A percentile compares a stretch with the other conserved stretches of the same genome.
These are phyloP conservation scores for Blastocladiella emersonii DNA, from an alignment of 371 early-diverging fungal genomes.

Conservation along the genomic window DNA sequence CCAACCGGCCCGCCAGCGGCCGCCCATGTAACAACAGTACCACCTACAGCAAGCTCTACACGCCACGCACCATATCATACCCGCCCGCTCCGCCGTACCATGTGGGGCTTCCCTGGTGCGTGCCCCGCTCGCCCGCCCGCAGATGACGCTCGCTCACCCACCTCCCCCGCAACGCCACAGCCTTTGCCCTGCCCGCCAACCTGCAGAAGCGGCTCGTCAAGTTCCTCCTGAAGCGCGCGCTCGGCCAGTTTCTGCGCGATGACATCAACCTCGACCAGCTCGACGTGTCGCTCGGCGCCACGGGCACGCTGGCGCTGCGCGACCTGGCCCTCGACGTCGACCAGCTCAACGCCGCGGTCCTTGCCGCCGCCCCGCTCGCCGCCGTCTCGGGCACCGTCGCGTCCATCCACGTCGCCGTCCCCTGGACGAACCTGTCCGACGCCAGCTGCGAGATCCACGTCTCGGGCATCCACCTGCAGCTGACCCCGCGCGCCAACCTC, in stretches of 20 bases:
- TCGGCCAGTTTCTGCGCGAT: slow-evolving; percentile 68
- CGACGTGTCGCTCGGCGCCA: slow-evolving; percentile 67
- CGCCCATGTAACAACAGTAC: too few relatives aligned
- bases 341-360: background rate
- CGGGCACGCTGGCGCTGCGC: slow-evolving; percentile 55
- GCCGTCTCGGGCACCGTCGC: background rate
- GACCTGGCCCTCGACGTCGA: slow-evolving; percentile 63
- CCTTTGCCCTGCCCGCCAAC: slow-evolving; percentile 42
- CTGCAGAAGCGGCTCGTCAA: slow-evolving; percentile 74
- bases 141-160: too few relatives aligned
- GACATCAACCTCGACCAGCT: slow-evolving; percentile 62
- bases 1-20: too few relatives aligned
- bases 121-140: too few relatives aligned
- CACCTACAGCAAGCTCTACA: too few relatives aligned
- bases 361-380: background rate
- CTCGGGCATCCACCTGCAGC: background rate
- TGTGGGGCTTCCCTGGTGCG: too few relatives aligned
- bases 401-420: background rate
- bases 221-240: slow-evolving; percentile 63
- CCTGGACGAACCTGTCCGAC: background rate
- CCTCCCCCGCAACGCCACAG: too few relatives aligned
- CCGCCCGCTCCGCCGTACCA: too few relatives aligned
- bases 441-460: background rate
- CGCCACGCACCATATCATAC: too few relatives aligned
- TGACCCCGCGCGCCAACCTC: background rate